phyloP scores from a whole-genome alignment of 257 asterid species.

The Schizonepeta tenuifolia region DNA sequence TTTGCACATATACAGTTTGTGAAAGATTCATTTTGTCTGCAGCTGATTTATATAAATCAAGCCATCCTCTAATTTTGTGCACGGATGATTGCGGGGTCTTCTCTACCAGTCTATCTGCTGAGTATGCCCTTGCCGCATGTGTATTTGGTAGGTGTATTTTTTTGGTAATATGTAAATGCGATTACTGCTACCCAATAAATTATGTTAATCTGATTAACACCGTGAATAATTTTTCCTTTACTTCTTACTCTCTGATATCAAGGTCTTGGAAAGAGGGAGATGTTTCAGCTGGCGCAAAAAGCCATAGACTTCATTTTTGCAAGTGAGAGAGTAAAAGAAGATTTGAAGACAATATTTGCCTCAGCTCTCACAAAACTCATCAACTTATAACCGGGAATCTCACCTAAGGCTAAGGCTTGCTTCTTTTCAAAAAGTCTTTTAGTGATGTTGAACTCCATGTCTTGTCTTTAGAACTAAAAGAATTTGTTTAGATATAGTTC shows the following conservation, averaged over 20 bases:
- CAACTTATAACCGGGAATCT: conserved; percentile 27
- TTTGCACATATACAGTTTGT: conserved; percentile 15
- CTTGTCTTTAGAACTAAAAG: conserved; percentile 10
- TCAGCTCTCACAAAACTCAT: conserved; percentile 51
- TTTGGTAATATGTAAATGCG: neutral
- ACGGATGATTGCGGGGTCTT: conserved; percentile 90
- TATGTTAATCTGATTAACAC: neutral
- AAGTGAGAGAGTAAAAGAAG: conserved; percentile 56
- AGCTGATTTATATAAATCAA: conserved; percentile 74
- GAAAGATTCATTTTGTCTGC: conserved; percentile 42
- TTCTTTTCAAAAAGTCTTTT: neutral
- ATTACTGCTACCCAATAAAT: neutral
- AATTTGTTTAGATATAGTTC: neutral
- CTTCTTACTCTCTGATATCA: conserved; percentile 10
- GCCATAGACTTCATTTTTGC: conserved; percentile 68
- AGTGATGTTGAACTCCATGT: neutral
- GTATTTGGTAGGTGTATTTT: conserved; percentile 57
- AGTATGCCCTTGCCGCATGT: conserved; percentile 65
- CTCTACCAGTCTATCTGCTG: conserved; percentile 75
- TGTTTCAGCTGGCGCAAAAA: conserved; percentile 62
- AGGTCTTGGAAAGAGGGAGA: conserved; percentile 72
- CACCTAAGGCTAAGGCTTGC: neutral
- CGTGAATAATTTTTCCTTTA: neutral
- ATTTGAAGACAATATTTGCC: conserved; percentile 59
- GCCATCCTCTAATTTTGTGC: conserved; percentile 77